Conservation (phyloP, 768 basidiomycete genomes). For the Cystofilobasidium capitatum region DNA sequence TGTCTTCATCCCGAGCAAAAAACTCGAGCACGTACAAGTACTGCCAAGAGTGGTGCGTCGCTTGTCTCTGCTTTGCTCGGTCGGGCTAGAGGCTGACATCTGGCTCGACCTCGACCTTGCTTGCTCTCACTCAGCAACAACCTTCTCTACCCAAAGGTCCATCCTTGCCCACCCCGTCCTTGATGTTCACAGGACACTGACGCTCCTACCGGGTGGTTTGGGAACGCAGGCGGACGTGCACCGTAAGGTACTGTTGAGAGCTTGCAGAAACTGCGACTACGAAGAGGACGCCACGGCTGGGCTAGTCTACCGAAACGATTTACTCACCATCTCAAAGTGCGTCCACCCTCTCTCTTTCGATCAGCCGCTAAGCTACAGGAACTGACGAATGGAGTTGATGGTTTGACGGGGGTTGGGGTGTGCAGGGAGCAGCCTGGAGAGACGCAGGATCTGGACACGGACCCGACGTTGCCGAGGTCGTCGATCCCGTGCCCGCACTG, state of each 20-base stretch:
- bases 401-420: background rate
- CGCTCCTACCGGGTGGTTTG: background rate
- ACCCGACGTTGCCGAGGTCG: conserved; percentile 23
- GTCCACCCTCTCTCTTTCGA: background rate
- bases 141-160: conserved; percentile 26
- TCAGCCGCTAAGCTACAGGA: background rate
- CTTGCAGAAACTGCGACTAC: conserved; percentile 26
- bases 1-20: background rate
- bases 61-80: background rate
- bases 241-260: conserved; percentile 22
- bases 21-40: conserved; percentile 26
- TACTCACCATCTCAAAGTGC: conserved; percentile 28
- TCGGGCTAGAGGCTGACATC: background rate
- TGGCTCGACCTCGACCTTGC: background rate
- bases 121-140: conserved; percentile 18
- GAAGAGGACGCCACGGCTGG: conserved; percentile 24
- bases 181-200: background rate
- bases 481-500: conserved; percentile 24
- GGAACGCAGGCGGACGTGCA: conserved; percentile 17
- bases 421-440: conserved; percentile 26
- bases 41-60: conserved; percentile 22
- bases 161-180: background rate
- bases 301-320: conserved; percentile 26
- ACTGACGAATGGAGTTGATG: background rate
- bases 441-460: conserved; percentile 26